These are phyloP conservation scores for Leucaena leucocephala DNA, from an alignment of 306 rosid genomes.

Conservation along the genomic window DNA sequence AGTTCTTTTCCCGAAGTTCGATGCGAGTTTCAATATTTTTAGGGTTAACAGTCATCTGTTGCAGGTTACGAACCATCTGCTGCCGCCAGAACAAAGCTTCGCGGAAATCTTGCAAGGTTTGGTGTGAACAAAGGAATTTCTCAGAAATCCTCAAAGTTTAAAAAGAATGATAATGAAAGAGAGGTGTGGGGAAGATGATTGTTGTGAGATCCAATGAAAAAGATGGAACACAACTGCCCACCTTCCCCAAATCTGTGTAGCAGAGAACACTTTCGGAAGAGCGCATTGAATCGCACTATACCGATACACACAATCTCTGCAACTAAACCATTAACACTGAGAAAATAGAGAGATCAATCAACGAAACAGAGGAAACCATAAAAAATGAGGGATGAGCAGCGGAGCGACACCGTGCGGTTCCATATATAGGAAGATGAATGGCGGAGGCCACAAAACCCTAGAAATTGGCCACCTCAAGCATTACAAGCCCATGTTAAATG, in stretches of 20 bases:
- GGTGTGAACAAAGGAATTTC: background rate
- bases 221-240: slow-evolving; percentile 82
- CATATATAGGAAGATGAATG: background rate
- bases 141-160: no score
- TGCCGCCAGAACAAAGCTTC: no score
- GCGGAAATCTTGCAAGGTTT: background rate
- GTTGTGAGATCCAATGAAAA: slow-evolving; percentile 49
- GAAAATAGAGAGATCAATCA: background rate
- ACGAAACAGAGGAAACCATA: background rate
- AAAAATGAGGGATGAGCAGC: background rate
- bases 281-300: slow-evolving; percentile 58
- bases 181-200: slow-evolving; percentile 72
- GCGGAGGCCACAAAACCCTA: background rate
- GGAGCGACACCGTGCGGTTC: background rate
- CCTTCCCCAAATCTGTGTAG: slow-evolving; percentile 55
- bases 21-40: no score
- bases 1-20: no score
- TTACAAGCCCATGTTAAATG: background rate
- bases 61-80: no score
- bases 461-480: background rate
- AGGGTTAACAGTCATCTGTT: no score
- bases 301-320: slow-evolving; percentile 94
- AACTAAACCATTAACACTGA: background rate
- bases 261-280: slow-evolving; percentile 81
- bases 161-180: background rate